Conservation (phyloP, 805 yeast genomes). For the Metschnikowia similis region DNA sequence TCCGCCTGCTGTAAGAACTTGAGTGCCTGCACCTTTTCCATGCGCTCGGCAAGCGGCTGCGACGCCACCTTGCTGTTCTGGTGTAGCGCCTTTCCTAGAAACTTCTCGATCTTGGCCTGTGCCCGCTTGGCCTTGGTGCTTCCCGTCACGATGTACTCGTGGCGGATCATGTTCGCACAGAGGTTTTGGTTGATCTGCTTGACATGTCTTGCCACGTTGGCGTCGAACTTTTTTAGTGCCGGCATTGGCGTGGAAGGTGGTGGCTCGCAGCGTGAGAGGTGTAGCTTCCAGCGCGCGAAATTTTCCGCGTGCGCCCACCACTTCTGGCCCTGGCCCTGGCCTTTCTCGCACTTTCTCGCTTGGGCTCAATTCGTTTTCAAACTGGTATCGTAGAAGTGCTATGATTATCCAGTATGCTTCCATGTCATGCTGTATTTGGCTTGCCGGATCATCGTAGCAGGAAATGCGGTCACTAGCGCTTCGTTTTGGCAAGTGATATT, state of each 20-base stretch:
- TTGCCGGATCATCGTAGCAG: too few species aligned
- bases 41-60: slow-evolving; percentile 13
- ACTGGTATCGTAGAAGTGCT: too few species aligned
- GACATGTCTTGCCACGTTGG: slow-evolving; percentile 39
- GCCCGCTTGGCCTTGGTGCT: slow-evolving; percentile 43
- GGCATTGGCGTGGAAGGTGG: slow-evolving; percentile 26
- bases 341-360: too few species aligned
- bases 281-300: neutral
- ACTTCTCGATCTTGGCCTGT: slow-evolving; percentile 37
- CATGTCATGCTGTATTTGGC: too few species aligned
- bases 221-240: slow-evolving; percentile 38
- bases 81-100: slow-evolving; percentile 30
- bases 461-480: too few species aligned
- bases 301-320: neutral
- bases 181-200: slow-evolving; percentile 44
- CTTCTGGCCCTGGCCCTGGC: too few species aligned
- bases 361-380: too few species aligned
- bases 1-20: slow-evolving; percentile 26
- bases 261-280: neutral
- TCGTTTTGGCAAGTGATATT: too few species aligned
- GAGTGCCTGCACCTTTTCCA: slow-evolving; percentile 17
- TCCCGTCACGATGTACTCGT: slow-evolving; percentile 42
- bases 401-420: too few species aligned
- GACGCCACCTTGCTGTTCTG: slow-evolving; percentile 20
- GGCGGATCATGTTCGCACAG: slow-evolving; percentile 41